Base-by-base conservation (phyloP, 75 land plant species). In the Picea glauca region DNA sequence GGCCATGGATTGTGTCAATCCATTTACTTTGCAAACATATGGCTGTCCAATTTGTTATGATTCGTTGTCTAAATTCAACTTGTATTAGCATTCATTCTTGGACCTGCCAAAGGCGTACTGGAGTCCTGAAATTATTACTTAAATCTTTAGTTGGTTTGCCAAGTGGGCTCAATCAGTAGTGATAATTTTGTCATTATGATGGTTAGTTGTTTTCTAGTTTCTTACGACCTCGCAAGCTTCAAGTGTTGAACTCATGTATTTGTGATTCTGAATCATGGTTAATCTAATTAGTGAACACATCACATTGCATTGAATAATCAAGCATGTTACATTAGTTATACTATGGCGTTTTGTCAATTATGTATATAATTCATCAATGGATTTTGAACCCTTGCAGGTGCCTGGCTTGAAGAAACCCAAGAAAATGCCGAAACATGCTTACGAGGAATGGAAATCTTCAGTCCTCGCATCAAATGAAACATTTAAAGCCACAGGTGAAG, bases 391-490 rank as follows among this genome's bases (percentile, higher is more conserved):
- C 54, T 50, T 50, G 54, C 54, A 50, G 91, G 82, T 82, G 72
- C 86, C 95, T 66, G 80, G 80, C 20, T 85, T 87, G 74, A 89
- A 94, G 77, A 86, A 81, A 31, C 86, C 79, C 1, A 92, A 89
- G 46, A 66, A 72, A 33, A 80, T 80, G 73, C 87, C 89, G 13
- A 82, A 92, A 58, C 54, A 33, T 35, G 84, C 80, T 15, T 94
- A 94, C 66, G 84, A 88, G 31, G 86, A 90, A 23, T 94, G 98
- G 95, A 94, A 92, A 77, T 83, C 91, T 26, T 80, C 88, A 74
- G 88, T 94, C 13, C 2, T 91, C 17, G 67, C 81, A 11, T 83
- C 95, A 3, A 90, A 87, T 58, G 76, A 86, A 9, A 33, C 50
- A 26, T 78, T 13, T 79, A 89, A 89, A 56, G 23, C 38, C 7